Base-by-base conservation (phyloP, 164 flowering plant genomes). In the Akebia trifoliata region DNA sequence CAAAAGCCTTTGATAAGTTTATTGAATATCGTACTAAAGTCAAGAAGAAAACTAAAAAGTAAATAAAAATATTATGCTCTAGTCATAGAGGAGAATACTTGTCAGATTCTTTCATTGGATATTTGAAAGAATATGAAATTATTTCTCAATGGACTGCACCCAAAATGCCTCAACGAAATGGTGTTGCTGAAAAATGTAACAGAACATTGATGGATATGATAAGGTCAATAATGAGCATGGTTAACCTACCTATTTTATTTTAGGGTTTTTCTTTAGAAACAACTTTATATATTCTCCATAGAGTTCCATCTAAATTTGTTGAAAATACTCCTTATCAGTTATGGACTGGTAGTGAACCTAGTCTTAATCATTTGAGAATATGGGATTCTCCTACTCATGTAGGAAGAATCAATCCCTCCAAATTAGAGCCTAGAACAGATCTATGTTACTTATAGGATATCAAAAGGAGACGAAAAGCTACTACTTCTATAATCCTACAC, bases 181-280 rank as follows among this genome's bases (percentile, higher is more conserved):
- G 57, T 6, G 29, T 37, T 0, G 31, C 10, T 5, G 21, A 37
- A 1, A 12, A 9, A 57, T 21, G 44, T 21, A 47, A 59, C 36
- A 32, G 22, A 46, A 46, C 43, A 11, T 34, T 56, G 3, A 21
- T 56, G 35, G 59, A 56, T 15, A 56, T 39, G 37, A 24, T 28
- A 1, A 20, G 59, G 9, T 59, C 62, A 1, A 48, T 59, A 46
- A 22, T 48, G 62, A 47, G 54, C n/a, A n/a, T 47, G 36, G n/a
- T 22, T 36, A n/a, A 22, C 24, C n/a, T 59, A 32, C 62, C 24
- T 4, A 28, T 28, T 5, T 40, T 15, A 8, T 56, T 54, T 28
- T 56, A 7, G 60, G 38, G 49, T 28, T 42, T 15, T 15, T 25
- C 26, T 25, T 26, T 42, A 18, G 46, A n/a, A n/a, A 54, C 2